These are phyloP conservation scores for Wallacemonas collosoma DNA, from an alignment of 208 protist genomes.

Conservation along the genomic window DNA sequence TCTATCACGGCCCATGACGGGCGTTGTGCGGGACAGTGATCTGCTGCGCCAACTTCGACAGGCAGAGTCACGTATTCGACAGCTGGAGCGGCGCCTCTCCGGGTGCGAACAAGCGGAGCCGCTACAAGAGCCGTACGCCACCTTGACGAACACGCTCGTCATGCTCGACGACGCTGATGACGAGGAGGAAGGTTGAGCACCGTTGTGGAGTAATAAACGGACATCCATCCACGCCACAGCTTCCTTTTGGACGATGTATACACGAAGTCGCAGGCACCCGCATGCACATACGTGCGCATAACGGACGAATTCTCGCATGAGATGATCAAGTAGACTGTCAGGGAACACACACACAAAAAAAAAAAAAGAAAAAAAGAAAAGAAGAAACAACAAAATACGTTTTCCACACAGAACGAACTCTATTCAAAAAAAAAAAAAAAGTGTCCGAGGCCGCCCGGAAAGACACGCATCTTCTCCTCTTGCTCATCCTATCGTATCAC, in stretches of 20 bases:
- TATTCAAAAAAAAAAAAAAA: too few species aligned
- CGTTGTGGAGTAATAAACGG: background rate
- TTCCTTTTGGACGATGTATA: too few species aligned
- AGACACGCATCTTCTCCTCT: too few species aligned
- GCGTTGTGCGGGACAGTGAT: slow-evolving; percentile 66
- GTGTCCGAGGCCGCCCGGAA: too few species aligned
- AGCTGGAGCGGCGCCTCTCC: slow-evolving; percentile 32
- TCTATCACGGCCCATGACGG: slow-evolving; percentile 1
- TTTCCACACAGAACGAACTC: too few species aligned
- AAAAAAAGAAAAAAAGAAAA: background rate
- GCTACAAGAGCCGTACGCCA: background rate
- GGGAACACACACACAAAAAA: background rate
- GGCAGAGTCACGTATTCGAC: slow-evolving; percentile 45
- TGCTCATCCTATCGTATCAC: too few species aligned
- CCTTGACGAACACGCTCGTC: slow-evolving; percentile 10
- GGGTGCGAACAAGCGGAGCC: background rate
- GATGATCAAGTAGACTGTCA: too few species aligned
- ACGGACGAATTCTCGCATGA: too few species aligned
- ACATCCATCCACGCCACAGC: too few species aligned
- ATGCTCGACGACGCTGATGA: background rate
- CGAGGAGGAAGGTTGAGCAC: background rate
- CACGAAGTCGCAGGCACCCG: too few species aligned
- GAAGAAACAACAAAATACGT: background rate
- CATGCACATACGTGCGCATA: too few species aligned
- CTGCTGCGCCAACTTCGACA: slow-evolving; percentile 56